Evolutionary conservation across 1,284 basidiomycete genomes (phyloP).

Genomic region (Earliella scabrosa): DNA sequence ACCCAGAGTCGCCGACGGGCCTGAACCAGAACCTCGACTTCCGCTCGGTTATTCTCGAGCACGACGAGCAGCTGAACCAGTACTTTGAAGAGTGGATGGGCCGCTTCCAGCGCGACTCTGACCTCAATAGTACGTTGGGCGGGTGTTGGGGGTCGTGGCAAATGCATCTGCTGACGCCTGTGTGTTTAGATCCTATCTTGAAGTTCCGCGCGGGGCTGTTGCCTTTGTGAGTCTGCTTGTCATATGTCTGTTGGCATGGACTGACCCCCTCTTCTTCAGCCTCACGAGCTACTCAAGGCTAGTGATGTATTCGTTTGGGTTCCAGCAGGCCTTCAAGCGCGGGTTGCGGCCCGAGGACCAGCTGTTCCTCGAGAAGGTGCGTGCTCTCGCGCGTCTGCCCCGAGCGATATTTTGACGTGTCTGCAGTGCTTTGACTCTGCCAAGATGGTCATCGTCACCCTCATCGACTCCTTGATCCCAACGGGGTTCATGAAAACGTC

Average conservation of each 20-base stretch:
- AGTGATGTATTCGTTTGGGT: slow-evolving; percentile 86
- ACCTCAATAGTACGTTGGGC: slow-evolving; percentile 23
- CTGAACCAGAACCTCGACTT: slow-evolving; percentile 78
- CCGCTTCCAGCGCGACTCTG: slow-evolving; percentile 30
- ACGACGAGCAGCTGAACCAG: slow-evolving; percentile 59
- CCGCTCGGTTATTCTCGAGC: slow-evolving; percentile 58
- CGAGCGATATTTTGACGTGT: not conserved
- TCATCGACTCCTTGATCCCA: slow-evolving; percentile 69
- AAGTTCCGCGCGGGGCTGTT: slow-evolving; percentile 70
- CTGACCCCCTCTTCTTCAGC: slow-evolving; percentile 42
- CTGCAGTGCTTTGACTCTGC: slow-evolving; percentile 73
- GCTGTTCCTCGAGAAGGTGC: slow-evolving; percentile 72
- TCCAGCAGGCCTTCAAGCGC: slow-evolving; percentile 78
- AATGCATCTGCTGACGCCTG: not conserved
- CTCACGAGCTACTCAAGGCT: slow-evolving; percentile 78
- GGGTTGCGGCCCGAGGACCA: slow-evolving; percentile 67
- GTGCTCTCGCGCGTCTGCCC: slow-evolving; percentile 14
- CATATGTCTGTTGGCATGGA: not conserved
- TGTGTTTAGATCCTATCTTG: slow-evolving; percentile 56
- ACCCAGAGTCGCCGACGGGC: slow-evolving; percentile 67
- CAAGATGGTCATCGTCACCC: slow-evolving; percentile 64
- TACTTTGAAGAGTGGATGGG: slow-evolving; percentile 67
- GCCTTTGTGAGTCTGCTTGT: slow-evolving; percentile 65
- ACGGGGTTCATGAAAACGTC: slow-evolving; percentile 82
- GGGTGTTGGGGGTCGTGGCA: not conserved